Base-by-base conservation (phyloP, 1,284 basidiomycete species). In the Pseudozyma hubeiensis region DNA sequence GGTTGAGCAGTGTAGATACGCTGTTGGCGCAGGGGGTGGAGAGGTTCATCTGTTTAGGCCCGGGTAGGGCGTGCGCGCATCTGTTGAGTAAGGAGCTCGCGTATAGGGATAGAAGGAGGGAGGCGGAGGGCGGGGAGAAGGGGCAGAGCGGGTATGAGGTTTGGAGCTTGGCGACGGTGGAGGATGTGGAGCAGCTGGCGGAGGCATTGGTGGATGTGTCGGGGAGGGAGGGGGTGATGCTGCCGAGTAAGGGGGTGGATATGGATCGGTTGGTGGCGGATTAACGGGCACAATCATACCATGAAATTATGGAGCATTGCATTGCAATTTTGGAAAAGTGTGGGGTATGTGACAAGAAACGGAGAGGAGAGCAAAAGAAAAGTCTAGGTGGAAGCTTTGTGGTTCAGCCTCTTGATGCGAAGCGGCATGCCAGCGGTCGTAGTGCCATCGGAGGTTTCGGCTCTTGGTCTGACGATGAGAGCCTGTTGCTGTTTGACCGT, bases 61-160 rank as follows among this genome's bases (percentile, higher is more conserved):
- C 81, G 0, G 81, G 81, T 1, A 62, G 80, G 4, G 81, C 81
- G 11, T 79, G 79, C 35, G 82, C 81, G 1, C 81, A 84, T 54
- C 64, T 83, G 60, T 61, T 84, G 13, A 80, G 79, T 49, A 80
- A 80, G 40, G 82, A 84, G 56, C 67, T 83, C 14, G 80, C 81
- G 9, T 72, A 76, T 56, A 59, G 65, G 44, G 78, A 78, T 39
- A 63, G 47, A 41, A 58, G 65, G 43, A 58, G 45, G 48, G 59
- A 53, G 52, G 60, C 64, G 5, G 47, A 53, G 30, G 64, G 64
- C 9, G 64, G 41, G 6, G 45, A 60, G 17, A 37, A 11, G 0
- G 51, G n/a, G n/a, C n/a, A 46, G 19, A 60, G 56, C 4, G 73
- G 57, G 16, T 80, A 77, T 46, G 80, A 81, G 48, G 80, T 81